Percentiles rank a stretch among this genome's conserved stretches.
phyloP scores from a whole-genome alignment of 768 basidiomycete genomes.

The Gloeostereum incarnatum region DNA sequence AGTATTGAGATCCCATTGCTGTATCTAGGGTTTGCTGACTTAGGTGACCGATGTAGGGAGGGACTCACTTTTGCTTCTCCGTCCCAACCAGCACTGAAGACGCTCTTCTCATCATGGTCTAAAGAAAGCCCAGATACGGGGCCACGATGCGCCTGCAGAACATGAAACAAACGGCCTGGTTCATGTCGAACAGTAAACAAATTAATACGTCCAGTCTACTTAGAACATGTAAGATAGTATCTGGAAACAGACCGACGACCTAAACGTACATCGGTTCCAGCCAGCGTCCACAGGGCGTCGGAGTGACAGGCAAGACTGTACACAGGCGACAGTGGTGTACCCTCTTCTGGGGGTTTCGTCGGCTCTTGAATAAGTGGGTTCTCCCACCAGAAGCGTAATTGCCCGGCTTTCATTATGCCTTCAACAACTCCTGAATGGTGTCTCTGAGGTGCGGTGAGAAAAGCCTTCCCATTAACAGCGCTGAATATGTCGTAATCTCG shows the following conservation, averaged over 20 bases:
- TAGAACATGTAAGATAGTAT: constrained; percentile 9
- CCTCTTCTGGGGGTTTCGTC: constrained; percentile 23
- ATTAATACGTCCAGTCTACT: constrained; percentile 82
- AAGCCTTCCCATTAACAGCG: constrained; percentile 79
- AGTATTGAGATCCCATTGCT: constrained; percentile 99
- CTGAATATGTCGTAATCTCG: constrained; percentile 88
- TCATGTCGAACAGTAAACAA: constrained; percentile 90
- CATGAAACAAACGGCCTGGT: constrained; percentile 69
- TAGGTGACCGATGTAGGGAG: not conserved
- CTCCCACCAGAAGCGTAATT: constrained; percentile 88
- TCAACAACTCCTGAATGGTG: constrained; percentile 88
- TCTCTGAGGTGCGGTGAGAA: constrained; percentile 82
- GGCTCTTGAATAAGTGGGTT: constrained; percentile 35
- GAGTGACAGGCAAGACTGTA: constrained; percentile 89
- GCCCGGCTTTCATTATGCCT: constrained; percentile 84
- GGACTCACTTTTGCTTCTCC: constrained; percentile 71
- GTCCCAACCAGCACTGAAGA: constrained; percentile 94
- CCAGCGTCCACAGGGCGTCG: constrained; percentile 88
- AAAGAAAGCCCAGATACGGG: constrained; percentile 83
- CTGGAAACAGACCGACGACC: constrained; percentile 8
- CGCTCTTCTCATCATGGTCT: constrained; percentile 71
- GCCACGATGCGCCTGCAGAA: constrained; percentile 66
- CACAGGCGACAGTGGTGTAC: constrained; percentile 59
- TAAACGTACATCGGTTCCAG: constrained; percentile 71
- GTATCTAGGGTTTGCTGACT: not conserved